These are phyloP conservation scores for Hypoxylon perforatum DNA, from an alignment of 495 filamentous ascomycete species.

Conservation along the genomic window DNA sequence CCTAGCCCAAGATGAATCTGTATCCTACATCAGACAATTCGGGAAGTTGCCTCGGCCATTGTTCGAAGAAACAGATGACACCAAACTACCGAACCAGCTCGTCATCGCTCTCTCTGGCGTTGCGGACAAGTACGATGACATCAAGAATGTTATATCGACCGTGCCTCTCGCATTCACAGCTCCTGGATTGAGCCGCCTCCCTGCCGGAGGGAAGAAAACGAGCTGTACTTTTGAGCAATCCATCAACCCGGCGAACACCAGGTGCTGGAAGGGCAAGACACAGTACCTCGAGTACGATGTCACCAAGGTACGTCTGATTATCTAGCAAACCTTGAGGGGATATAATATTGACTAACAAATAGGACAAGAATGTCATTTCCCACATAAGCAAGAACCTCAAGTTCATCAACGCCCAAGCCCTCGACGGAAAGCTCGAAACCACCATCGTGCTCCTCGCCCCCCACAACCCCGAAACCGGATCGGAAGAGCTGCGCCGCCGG, in stretches of 20 bases:
- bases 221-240: constrained; percentile 54
- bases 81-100: constrained; percentile 56
- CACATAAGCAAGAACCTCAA: constrained; percentile 48
- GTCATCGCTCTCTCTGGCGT: constrained; percentile 62
- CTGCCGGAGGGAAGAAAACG: constrained; percentile 43
- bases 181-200: constrained; percentile 50
- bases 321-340: neutral
- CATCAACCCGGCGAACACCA: constrained; percentile 53
- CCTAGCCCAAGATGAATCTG: constrained; percentile 50
- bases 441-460: constrained; percentile 55
- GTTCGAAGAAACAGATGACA: constrained; percentile 46
- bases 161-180: constrained; percentile 57
- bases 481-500: constrained; percentile 53
- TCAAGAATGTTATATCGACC: constrained; percentile 47
- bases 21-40: constrained; percentile 54
- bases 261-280: constrained; percentile 59
- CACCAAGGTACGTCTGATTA: constrained; percentile 45
- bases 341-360: neutral
- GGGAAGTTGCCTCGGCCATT: constrained; percentile 53
- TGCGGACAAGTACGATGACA: constrained; percentile 40
- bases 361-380: constrained; percentile 47
- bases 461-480: constrained; percentile 39
- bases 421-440: constrained; percentile 55
- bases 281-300: constrained; percentile 58
- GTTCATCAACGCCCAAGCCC: constrained; percentile 47